Base-by-base conservation (phyloP, 306 rosid species). In the Pachyrhizus erosus region DNA sequence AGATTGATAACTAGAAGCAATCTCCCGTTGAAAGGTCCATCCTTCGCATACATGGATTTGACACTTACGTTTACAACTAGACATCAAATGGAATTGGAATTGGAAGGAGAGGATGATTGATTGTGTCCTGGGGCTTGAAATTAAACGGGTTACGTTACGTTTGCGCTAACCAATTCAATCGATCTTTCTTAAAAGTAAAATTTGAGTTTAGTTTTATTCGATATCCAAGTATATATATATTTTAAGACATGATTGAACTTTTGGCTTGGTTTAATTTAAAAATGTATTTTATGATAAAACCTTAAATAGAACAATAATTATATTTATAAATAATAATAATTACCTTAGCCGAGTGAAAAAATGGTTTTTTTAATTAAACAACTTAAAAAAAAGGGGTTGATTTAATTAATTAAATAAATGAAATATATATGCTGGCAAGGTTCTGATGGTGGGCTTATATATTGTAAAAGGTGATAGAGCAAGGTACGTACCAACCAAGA, bases 401-500 rank as follows among this genome's bases (percentile, higher is more conserved):
- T 12, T 2, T 13, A 13, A 13, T 45, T 3, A 2, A 45, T 45
- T 12, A 13, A 45, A 45, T 13, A 34, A 34, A 34, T 4, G 4
- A 3, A 34, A 34, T n/a, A n/a, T n/a, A 34, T 5, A 34, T 34
- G 39, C 7, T 34, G 39, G 39, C 0, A 34, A 34, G 39, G 39
- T 34, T 34, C 7, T 7, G 7, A 7, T 33, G 37, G 37, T 33
- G 0, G 37, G 0, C 37, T 33, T 33, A 33, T 7, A 3, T 4
- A 27, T 27, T 27, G 2, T 27, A 27, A 27, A 1, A 27, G 2
- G 5, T 39, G 43, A 39, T 39, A 1, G 11, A 2, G 51, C 20
- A 52, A 9, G 33, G 34, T 39, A 79, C 87, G 39, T 84, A 91
- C 97, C 97, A 93, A 42, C 94, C 97, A 82, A 93, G 92, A 70